phyloP scores from a whole-genome alignment of 345 rosid genomes.

The Acer negundo region DNA sequence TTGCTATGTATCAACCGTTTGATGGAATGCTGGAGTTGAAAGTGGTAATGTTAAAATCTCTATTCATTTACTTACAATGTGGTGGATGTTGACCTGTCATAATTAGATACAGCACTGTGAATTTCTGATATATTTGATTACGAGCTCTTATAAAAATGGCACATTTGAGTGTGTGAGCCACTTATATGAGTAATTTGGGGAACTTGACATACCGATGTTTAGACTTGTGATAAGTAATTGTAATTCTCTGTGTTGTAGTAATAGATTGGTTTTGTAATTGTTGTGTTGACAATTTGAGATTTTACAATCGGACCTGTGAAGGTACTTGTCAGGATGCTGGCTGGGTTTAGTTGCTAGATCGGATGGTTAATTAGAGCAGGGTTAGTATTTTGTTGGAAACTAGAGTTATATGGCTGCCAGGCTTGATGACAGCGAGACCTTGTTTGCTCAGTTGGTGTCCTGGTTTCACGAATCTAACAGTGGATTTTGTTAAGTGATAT shows the following conservation, averaged over 20 bases:
- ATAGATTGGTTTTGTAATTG: not conserved
- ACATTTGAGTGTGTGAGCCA: not conserved
- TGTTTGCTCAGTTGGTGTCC: not conserved
- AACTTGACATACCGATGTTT: not conserved
- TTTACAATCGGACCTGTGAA: not conserved
- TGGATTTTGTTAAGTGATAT: not conserved
- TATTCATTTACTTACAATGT: not conserved
- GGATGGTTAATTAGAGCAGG: not conserved
- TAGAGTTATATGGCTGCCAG: not conserved
- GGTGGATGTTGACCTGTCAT: not conserved
- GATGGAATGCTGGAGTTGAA: slow-evolving; percentile 77
- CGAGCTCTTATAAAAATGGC: not conserved
- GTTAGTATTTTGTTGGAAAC: not conserved
- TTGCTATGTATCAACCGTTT: slow-evolving; percentile 67
- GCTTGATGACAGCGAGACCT: not conserved
- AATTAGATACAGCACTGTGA: not conserved
- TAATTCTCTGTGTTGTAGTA: not conserved
- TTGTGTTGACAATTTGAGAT: not conserved
- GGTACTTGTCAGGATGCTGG: not conserved
- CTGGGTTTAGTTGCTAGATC: not conserved
- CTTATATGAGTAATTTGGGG: not conserved
- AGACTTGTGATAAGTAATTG: not conserved
- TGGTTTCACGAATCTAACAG: not conserved
- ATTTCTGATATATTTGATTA: not conserved
- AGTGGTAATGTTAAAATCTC: slow-evolving; percentile 50